A percentile compares a stretch with the other conserved stretches of the same genome.
Evolutionary conservation across 2,329 filamentous ascomycete species (phyloP).

Genomic region (Venturia asperata): DNA sequence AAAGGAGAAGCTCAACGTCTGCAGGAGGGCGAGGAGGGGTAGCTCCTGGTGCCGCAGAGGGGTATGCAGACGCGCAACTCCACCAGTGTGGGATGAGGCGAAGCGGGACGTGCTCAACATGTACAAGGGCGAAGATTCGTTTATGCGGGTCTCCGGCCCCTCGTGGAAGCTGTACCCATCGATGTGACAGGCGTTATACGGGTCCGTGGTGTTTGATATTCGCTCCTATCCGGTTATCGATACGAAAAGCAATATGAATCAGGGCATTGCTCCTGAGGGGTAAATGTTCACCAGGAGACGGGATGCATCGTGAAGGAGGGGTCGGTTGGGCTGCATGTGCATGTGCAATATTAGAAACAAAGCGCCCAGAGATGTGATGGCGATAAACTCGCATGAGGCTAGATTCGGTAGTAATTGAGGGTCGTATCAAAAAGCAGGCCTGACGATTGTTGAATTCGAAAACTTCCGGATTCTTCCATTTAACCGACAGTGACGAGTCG

Average conservation of each 20-base stretch:
- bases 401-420: not conserved
- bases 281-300: not conserved
- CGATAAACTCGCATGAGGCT: not conserved
- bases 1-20: not conserved
- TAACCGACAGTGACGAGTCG: not conserved
- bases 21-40: slow-evolving; percentile 13
- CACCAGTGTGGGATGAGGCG: not conserved
- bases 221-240: not conserved
- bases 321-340: not conserved
- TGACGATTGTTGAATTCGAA: not conserved
- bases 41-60: not conserved
- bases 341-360: not conserved
- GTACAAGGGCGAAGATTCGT: slow-evolving; percentile 3
- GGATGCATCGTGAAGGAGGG: not conserved
- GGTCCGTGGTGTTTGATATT: not conserved
- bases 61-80: not conserved
- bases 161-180: not conserved
- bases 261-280: slow-evolving; percentile 1
- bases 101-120: not conserved
- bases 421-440: not conserved
- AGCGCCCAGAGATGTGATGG: not conserved
- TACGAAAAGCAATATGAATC: not conserved
- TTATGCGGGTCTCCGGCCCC: not conserved
- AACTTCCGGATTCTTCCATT: not conserved
- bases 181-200: not conserved